These are phyloP conservation scores for Camptophora hylomeconis DNA, from an alignment of 2,329 filamentous ascomycete species.

Conservation along the genomic window DNA sequence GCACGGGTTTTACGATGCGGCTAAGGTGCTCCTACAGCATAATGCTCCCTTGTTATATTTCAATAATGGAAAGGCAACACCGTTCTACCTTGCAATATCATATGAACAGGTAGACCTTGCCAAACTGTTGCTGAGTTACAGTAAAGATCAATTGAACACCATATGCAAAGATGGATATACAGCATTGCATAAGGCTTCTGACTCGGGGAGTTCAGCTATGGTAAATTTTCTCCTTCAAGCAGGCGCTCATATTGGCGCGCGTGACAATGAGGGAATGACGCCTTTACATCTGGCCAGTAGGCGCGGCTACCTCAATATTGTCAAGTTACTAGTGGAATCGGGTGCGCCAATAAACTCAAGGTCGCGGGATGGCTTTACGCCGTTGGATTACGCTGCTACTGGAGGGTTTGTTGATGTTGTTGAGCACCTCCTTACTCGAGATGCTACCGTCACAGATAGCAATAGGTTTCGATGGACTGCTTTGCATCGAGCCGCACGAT, in stretches of 20 bases:
- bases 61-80: conserved; percentile 12
- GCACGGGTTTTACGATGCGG: conserved; percentile 9
- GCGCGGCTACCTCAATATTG: conserved; percentile 11
- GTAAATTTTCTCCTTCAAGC: conserved; percentile 17
- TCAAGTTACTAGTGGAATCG: conserved; percentile 8
- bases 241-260: conserved; percentile 13
- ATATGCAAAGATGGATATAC: conserved; percentile 13
- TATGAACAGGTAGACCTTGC: conserved; percentile 10
- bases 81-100: conserved; percentile 13
- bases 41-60: conserved; percentile 9
- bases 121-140: conserved; percentile 10
- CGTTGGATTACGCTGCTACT: conserved; percentile 15
- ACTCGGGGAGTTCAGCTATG: conserved; percentile 16
- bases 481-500: conserved; percentile 19
- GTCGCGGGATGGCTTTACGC: conserved; percentile 10
- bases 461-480: conserved; percentile 19
- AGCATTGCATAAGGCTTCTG: conserved; percentile 18
- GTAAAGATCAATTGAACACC: conserved; percentile 11
- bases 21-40: conserved; percentile 12
- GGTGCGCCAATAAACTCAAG: conserved; percentile 11
- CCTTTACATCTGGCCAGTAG: conserved; percentile 13
- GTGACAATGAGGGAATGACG: conserved; percentile 10
- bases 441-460: conserved; percentile 17
- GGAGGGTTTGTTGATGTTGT: conserved; percentile 11
- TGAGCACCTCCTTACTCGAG: conserved; percentile 16